Evolutionary conservation across 805 yeast species (phyloP).

Genomic region (Hanseniaspora jakobsenii): DNA sequence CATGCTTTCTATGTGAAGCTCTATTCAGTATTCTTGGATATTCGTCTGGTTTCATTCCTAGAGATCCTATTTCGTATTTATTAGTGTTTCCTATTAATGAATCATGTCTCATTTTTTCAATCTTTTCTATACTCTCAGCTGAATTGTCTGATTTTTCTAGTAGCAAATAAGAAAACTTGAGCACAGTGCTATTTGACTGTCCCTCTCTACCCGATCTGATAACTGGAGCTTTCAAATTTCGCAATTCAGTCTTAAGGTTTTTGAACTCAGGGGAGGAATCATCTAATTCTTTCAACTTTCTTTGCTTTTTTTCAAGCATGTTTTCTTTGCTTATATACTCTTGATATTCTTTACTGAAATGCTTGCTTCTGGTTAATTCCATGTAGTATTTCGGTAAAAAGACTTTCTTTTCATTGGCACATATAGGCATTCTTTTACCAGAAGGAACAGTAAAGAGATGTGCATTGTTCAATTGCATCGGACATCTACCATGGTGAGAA

Average conservation of each 20-base stretch:
- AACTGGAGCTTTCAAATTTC: neutral
- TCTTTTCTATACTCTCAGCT: conserved; percentile 30
- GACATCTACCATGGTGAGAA: conserved; percentile 75
- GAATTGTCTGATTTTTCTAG: conserved; percentile 47
- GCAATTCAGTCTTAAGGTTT: neutral
- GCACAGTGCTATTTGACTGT: conserved; percentile 57
- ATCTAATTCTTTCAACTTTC: conserved; percentile 27
- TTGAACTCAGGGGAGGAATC: too few relatives aligned
- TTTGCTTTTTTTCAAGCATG: neutral
- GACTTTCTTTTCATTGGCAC: conserved; percentile 60
- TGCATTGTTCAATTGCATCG: conserved; percentile 69
- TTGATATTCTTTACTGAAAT: conserved; percentile 61
- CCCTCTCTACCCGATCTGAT: conserved; percentile 54
- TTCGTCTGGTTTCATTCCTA: conserved; percentile 62
- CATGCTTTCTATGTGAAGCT: conserved; percentile 60
- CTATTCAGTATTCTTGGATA: conserved; percentile 41
- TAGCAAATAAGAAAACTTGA: conserved; percentile 63
- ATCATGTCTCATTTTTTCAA: conserved; percentile 32
- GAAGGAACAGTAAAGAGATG: conserved; percentile 43
- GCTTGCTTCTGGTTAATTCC: conserved; percentile 75
- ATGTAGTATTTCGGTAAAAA: conserved; percentile 66
- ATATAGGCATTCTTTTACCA: conserved; percentile 56
- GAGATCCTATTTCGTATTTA: conserved; percentile 21
- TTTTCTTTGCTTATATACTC: conserved; percentile 35
- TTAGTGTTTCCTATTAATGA: conserved; percentile 5